Evolutionary conservation across 2,329 filamentous ascomycete species (phyloP), one percentile per base, ranked within the genome.

Genomic region (Colletotrichum sp.): DNA sequence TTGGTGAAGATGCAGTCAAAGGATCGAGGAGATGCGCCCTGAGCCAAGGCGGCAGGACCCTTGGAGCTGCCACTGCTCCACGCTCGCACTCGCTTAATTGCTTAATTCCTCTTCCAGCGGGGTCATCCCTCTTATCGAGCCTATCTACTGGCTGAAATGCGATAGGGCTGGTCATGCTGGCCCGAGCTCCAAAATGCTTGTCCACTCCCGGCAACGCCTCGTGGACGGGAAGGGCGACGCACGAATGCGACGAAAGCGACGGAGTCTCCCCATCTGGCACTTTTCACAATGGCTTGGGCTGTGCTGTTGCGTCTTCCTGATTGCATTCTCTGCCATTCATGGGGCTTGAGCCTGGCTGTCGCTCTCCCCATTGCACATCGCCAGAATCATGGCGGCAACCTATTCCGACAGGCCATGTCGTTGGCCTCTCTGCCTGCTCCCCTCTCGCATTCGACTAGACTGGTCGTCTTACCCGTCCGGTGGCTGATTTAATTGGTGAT

Each of bases 71-170:
- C 19, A n/a, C n/a, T 7, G 22, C 52, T 19, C 65, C 72, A 29
- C 67, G 25, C 9, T 59, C 67, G 72, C 67, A 72, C 65, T 72
- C 71, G 71, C 64, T 62, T 72, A 63, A 29, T 57, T 29, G 66
- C 16, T 29, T 16, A 27, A 34, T 19, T 39, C 27, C 15, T 25
- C 22, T 19, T 29, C n/a, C 16, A 15, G 62, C 22, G 34, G 16
- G 22, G 15, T 4, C 11, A 66, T 16, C 2, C 16, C 4, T 44
- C 67, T 59, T 44, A 63, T 76, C 73, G 57, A 15, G 25, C 55
- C 34, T 67, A 30, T 70, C 39, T 39, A 59, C 55, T 69, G 55
- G 36, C 61, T 63, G 64, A 49, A 78, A 39, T 55, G 27, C 13
- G 22, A 8, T 22, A 61, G 25, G 63, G 36, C 34, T 39, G 25